Evolutionary conservation across 768 basidiomycete species (phyloP).

Genomic region (Leccinum disarticulatum): DNA sequence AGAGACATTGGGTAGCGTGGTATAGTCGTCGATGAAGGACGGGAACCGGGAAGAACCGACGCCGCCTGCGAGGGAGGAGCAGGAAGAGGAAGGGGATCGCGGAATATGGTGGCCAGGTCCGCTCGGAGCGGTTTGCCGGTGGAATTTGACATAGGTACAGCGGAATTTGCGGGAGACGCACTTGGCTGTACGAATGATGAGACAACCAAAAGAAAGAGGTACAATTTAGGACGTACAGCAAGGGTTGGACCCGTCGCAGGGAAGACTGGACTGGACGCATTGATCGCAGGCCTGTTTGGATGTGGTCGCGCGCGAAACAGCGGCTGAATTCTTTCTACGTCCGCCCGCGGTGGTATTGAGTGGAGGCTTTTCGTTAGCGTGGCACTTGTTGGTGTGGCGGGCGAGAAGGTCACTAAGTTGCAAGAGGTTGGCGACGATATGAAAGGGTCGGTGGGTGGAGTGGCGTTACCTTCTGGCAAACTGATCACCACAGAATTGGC

Average conservation of each 20-base stretch:
- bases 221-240: slow-evolving; percentile 52
- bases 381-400: slow-evolving; percentile 85
- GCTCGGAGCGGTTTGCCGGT: slow-evolving; percentile 75
- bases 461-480: slow-evolving; percentile 72
- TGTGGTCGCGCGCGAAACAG: slow-evolving; percentile 70
- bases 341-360: slow-evolving; percentile 34
- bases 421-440: slow-evolving; percentile 7
- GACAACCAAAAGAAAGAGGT: background rate
- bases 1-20: slow-evolving; percentile 31
- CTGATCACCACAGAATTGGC: slow-evolving; percentile 85
- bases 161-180: slow-evolving; percentile 67
- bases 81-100: slow-evolving; percentile 32
- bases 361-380: slow-evolving; percentile 66
- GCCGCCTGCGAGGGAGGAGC: slow-evolving; percentile 18
- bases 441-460: slow-evolving; percentile 6
- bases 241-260: slow-evolving; percentile 78
- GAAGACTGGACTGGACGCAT: slow-evolving; percentile 71
- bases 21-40: slow-evolving; percentile 41
- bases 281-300: slow-evolving; percentile 86
- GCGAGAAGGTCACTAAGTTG: slow-evolving; percentile 74
- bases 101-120: slow-evolving; percentile 64
- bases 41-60: slow-evolving; percentile 26
- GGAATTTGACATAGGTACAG: slow-evolving; percentile 82
- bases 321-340: slow-evolving; percentile 65
- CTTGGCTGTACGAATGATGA: slow-evolving; percentile 50